Evolutionary conservation across 139 green algal genomes (phyloP).

Genomic region (Chlorella sorokiniana): DNA sequence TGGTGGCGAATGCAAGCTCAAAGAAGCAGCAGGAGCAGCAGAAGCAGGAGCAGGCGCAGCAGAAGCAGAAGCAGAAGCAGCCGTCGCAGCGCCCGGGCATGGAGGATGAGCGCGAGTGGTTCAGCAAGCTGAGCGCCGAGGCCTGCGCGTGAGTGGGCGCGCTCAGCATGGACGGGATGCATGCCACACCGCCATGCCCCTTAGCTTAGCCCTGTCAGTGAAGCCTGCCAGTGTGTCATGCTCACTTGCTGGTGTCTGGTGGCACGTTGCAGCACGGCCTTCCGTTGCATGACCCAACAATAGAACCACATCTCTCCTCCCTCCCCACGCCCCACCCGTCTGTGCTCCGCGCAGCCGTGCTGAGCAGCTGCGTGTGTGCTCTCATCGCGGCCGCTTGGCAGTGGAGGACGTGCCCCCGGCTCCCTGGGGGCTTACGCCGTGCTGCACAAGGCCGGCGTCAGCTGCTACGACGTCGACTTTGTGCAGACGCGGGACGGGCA

Average conservation of each 20-base stretch:
- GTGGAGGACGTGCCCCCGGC: conserved; percentile 10
- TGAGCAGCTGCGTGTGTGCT: conserved; percentile 37
- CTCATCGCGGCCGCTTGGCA: conserved; percentile 13
- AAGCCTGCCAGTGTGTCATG: not conserved
- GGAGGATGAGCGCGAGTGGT: conserved; percentile 22
- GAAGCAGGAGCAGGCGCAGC: not conserved
- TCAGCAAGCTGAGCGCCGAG: not conserved
- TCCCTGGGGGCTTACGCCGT: conserved; percentile 12
- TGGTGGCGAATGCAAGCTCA: not conserved
- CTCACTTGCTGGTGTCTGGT: no score
- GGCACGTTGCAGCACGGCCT: not conserved
- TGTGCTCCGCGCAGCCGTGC: not conserved
- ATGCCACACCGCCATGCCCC: no score
- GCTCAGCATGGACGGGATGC: not conserved
- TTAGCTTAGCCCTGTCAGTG: no score
- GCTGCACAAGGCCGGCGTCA: conserved; percentile 31
- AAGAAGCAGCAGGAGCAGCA: not conserved
- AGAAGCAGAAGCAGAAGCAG: not conserved
- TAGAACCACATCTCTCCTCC: no score
- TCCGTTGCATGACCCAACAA: not conserved
- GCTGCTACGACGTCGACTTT: conserved; percentile 48
- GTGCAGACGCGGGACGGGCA: conserved; percentile 32
- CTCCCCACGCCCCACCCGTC: not conserved
- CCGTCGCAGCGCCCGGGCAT: conserved; percentile 1
- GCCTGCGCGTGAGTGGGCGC: not conserved